Base-by-base conservation (phyloP, 352 stramenopile genomes). In the Globisporangium rhizosaccharum region DNA sequence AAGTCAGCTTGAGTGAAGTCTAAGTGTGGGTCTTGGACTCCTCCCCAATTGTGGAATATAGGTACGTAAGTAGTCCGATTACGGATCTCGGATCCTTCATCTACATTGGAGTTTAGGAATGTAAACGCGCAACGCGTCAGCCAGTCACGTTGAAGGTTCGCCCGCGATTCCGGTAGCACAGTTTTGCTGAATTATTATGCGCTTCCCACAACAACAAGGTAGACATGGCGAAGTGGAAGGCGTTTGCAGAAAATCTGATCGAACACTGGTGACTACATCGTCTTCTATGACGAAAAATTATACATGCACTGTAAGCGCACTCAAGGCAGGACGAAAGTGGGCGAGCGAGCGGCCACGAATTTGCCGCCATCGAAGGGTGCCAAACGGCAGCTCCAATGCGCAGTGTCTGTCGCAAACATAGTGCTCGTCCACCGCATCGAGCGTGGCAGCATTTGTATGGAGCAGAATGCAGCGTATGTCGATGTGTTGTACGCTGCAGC, bases 251-350 rank as follows among this genome's bases (percentile, higher is more conserved):
- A 18, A 30, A 47, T 1, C 48, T 42, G 14, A 25, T 47, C 12
- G 26, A 17, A 48, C 30, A 51, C 44, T 12, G 17, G 44, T 12
- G 44, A 71, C 46, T 62, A 59, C 17, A 56, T 67, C 11, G 17
- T 63, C 2, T 71, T 60, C 48, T 65, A 59, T 26, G 51, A 68
- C 28, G 56, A 67, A n/a, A 67, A 71, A 37, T 67, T 48, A 39
- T 65, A 71, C 47, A 14, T 71, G 23, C 62, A 71, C 46, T 64
- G 51, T 7, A 59, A 62, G n/a, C 59, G 64, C 4, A 51, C 51
- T 2, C 51, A 46, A 12, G 64, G 59, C 1, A 14, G 55, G 1
- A 28, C 58, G 12, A 63, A 61, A 25, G 51, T 46, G 30, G 58
- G 49, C 3, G 49, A 51, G 36, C 59, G 59, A 4, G 59, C 47